Base-by-base conservation (phyloP, 805 yeast species). In the Candida verbasci region DNA sequence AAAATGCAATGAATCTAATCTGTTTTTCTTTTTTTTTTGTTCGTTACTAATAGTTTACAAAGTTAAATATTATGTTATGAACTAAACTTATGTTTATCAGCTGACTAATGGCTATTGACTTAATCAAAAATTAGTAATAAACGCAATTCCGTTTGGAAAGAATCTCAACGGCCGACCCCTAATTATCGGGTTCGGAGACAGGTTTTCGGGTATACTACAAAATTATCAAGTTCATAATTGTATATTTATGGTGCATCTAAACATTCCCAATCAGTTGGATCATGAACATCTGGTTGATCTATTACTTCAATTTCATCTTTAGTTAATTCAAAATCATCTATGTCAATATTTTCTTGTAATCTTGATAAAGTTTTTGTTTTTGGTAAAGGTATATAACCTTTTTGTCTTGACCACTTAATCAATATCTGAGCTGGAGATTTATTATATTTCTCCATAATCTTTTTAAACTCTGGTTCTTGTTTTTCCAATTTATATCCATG, bases 181-280 rank as follows among this genome's bases (percentile, higher is more conserved):
- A n/a, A n/a, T n/a, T n/a, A n/a, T n/a, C n/a, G n/a, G n/a, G n/a
- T n/a, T n/a, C n/a, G n/a, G n/a, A n/a, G n/a, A n/a, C n/a, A n/a
- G n/a, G n/a, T n/a, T n/a, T n/a, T n/a, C n/a, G n/a, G n/a, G n/a
- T n/a, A n/a, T n/a, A n/a, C n/a, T n/a, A n/a, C n/a, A n/a, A n/a
- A n/a, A n/a, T n/a, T n/a, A n/a, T n/a, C n/a, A n/a, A n/a, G n/a
- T n/a, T n/a, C n/a, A n/a, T n/a, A n/a, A n/a, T n/a, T n/a, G n/a
- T n/a, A n/a, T 11, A 15, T 16, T 34, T 40, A 55, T 15, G 80
- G 78, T 17, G 76, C 78, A 45, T 74, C 75, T 3, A 82, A 76
- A 40, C 82, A 79, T 49, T 81, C 87, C 87, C 87, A 82, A 48
- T 80, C 87, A 1, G 86, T 79, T 9, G 86, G 86, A 42, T 80